A percentile compares a stretch with the other conserved stretches of the same genome.
These are phyloP conservation scores for Hemisphaericaspora subhashii DNA, from an alignment of 1,139 yeast genomes.

Conservation along the genomic window DNA sequence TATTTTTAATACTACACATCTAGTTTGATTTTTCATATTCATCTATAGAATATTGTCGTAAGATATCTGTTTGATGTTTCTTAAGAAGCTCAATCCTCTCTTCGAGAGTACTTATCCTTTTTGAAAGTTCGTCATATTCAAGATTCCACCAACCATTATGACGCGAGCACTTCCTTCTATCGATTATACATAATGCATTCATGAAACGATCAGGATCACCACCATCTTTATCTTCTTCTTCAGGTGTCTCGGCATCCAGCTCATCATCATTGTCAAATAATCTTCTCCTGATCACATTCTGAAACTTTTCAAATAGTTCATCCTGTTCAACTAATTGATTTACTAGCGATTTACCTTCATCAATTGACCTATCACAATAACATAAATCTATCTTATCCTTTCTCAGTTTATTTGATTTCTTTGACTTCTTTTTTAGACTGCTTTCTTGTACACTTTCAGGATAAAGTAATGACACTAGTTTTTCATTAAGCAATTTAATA, in stretches of 20 bases:
- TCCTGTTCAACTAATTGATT: constrained; percentile 19
- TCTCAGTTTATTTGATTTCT: constrained; percentile 18
- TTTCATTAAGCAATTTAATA: constrained; percentile 40
- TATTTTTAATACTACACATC: background rate
- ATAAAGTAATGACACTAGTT: constrained; percentile 16
- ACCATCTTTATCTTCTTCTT: constrained; percentile 18
- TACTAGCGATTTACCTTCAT: constrained; percentile 9
- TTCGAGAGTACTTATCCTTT: constrained; percentile 28
- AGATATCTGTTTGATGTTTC: constrained; percentile 22
- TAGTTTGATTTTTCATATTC: constrained; percentile 25
- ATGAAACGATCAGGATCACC: constrained; percentile 20
- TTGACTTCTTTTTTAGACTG: constrained; percentile 11
- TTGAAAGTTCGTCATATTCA: constrained; percentile 44
- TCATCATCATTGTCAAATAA: constrained; percentile 1
- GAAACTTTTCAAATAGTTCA: constrained; percentile 15
- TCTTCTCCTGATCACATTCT: constrained; percentile 1
- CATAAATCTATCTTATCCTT: constrained; percentile 36
- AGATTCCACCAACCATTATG: constrained; percentile 71
- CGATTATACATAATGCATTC: constrained; percentile 52
- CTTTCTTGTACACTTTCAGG: constrained; percentile 13
- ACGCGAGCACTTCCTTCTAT: constrained; percentile 62
- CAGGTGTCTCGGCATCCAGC: constrained; percentile 9
- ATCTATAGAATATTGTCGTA: constrained; percentile 37
- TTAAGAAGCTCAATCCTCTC: constrained; percentile 22
- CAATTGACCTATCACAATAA: constrained; percentile 25